Evolutionary conservation across 2,329 filamentous ascomycete genomes (phyloP), one percentile per base, ranked within the genome.

Genomic region (Colletotrichum lini): DNA sequence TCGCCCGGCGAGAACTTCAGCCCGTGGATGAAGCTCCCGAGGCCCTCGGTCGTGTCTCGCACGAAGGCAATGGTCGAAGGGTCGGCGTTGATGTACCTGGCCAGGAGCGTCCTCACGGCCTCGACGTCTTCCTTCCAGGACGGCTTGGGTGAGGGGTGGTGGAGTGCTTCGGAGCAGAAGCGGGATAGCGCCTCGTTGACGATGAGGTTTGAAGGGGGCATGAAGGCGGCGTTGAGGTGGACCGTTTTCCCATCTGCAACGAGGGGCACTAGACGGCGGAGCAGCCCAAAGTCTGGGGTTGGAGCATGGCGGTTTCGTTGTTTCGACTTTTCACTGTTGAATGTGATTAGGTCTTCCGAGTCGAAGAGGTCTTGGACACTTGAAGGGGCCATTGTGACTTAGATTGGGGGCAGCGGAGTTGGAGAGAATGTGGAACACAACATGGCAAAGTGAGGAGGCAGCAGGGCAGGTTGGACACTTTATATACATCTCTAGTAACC

Each of bases 31-130:
- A 81, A 80, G 40, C 63, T 67, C 3, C 76, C 76, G 0, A 80
- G 68, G 0, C 73, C 79, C 53, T 81, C 80, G 1, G 80, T 81
- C 0, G 80, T 81, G 58, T 81, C 79, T 2, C 79, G 75, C 0
- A 78, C 79, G 53, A 81, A 77, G 3, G 78, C 76, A 18, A 81
- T 73, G 2, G 73, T 66, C 0, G 73, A 59, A 1, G 73, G 61
- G 3, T 77, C 70, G n/a, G 79, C 73, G 50, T 78, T 76, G 73
- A 81, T 76, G 65, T 78, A 79, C 10, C 73, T 66, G 2, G 72
- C 79, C 6, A 81, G 9, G 0, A 79, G 72, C 1, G 60, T 38
- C 18, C 58, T 42, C 0, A 67, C 57, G 15, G 49, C 58, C 12
- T 67, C 65, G 3, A 49, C 58, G 8, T 63, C 65, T 63, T 63